Evolutionary conservation across 805 yeast species (phyloP), one percentile per base, ranked within the genome.

Genomic region (Lipomyces orientalis): DNA sequence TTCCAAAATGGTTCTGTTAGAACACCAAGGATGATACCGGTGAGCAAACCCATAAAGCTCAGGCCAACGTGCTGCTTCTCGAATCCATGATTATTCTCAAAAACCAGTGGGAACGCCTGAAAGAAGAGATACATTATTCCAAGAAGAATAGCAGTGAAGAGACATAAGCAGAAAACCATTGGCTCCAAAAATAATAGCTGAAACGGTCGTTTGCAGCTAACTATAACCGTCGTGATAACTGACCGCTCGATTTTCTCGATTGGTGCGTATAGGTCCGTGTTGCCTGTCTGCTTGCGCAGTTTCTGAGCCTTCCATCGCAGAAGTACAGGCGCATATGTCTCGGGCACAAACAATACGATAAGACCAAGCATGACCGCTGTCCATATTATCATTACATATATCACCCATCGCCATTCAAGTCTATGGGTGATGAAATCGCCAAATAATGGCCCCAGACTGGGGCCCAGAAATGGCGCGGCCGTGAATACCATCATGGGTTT

Each of bases 291-390:
- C 51, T 73, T 73, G 19, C 97, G 86, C 70, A 90, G 75, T 74
- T 79, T 83, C 66, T 78, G 79, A 29, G 97, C 97, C 76, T 88
- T 86, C 61, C 76, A 83, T 74, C 87, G 88, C 68, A 90, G 80
- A 64, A 92, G 87, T 8, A 88, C 91, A 8, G 97, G 97, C 2
- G 95, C 90, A 78, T 88, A 90, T 22, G 97, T 92, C 80, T 91
- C 97, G 22, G 97, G 97, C 35, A 91, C 85, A 25, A 83, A 74
- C 6, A 86, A 60, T 4, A 74, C 64, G 22, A 75, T 57, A 16
- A 65, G 64, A 8, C 57, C 22, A 14, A 61, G 62, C 62, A 69
- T 62, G 49, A 62, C 62, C 31, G 49, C 60, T n/a, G 71, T 59
- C 73, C 74, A 70, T 19, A 72, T 73, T 10, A 73, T 62, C 64